A percentile compares a stretch with the other conserved stretches of the same genome.
Evolutionary conservation across 2,329 filamentous ascomycete genomes (phyloP).

Genomic region (Botryotinia calthae): DNA sequence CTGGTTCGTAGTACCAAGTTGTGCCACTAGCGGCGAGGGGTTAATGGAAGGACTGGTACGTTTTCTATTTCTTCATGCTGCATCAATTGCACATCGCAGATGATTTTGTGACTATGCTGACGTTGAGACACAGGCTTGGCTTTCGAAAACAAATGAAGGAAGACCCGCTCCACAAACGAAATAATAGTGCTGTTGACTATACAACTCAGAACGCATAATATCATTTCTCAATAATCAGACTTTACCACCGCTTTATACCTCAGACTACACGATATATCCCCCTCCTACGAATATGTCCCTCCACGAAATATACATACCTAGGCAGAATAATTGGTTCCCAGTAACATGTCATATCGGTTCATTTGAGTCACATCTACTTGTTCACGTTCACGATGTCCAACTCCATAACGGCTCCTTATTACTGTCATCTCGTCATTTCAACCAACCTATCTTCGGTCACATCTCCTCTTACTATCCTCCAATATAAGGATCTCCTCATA

Average conservation of each 20-base stretch:
- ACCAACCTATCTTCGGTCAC: slow-evolving; percentile 7
- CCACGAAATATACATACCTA: not conserved
- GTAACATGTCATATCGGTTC: not conserved
- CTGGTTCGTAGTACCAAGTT: slow-evolving; percentile 82
- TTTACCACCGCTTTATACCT: not conserved
- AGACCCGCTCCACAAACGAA: slow-evolving; percentile 41
- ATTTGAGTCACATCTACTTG: not conserved
- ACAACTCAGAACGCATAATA: not conserved
- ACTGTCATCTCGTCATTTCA: not conserved
- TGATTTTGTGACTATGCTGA: slow-evolving; percentile 5
- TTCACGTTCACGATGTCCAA: not conserved
- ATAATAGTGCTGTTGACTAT: not conserved
- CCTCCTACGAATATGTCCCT: slow-evolving; percentile 10
- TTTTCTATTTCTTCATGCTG: slow-evolving; percentile 5
- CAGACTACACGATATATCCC: not conserved
- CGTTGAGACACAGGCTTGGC: slow-evolving; percentile 55
- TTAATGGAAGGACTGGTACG: slow-evolving; percentile 73
- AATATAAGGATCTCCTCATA: not conserved
- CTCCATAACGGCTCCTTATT: slow-evolving; percentile 5
- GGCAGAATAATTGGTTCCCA: not conserved
- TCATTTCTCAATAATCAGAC: not conserved
- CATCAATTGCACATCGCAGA: not conserved
- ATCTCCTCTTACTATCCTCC: slow-evolving; percentile 1
- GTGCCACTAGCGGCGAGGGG: slow-evolving; percentile 77
- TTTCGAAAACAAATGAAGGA: slow-evolving; percentile 77